Evolutionary conservation across 2,329 filamentous ascomycete species (phyloP), one percentile per base, ranked within the genome.

Genomic region (Exutisphaerella laricina): DNA sequence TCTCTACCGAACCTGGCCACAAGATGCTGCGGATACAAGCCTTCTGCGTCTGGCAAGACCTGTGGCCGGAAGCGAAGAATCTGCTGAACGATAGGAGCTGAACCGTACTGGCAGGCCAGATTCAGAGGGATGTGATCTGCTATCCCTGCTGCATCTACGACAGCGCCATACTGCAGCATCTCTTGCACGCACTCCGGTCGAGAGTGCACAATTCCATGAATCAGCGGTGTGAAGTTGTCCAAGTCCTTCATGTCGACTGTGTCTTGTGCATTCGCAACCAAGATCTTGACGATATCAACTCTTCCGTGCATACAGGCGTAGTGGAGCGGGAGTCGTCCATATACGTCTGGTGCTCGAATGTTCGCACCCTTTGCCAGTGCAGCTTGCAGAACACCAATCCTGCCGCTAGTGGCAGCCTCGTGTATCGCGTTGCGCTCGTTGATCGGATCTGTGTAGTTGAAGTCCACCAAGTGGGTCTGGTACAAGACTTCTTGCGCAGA

Each of bases 371-470:
- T 80, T 1, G 77, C 70, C n/a, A 98, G 70, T 3, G 85, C 89
- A 51, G 84, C 80, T 38, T 78, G 71, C 45, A 97, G 71, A 21
- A 96, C 85, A 54, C 85, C 82, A 7, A 77, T 69, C 58, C 89
- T 89, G 14, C 89, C 89, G 48, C 94, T 94, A 39, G 97, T 96
- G 1, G 89, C 84, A n/a, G 92, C 87, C 67, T 97, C 92, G 58
- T 98, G 92, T 34, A 98, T 73, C 60, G 89, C 95, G 58, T 96
- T 98, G 29, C 92, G 79, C 68, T 96, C 90, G 58, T 97, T 98
- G 64, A 98, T 97, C 58, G 96, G 89, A 62, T 98, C 92, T 57
- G 94, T 88, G 1, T 88, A 92, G 58, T 88, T 82, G n/a, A 96
- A 76, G 63, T 97, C 84, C 23, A 98, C 86, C 17, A 92, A 70